A percentile compares a stretch with the other conserved stretches of the same genome.
Conservation (phyloP, 129 eudicot species). For the Helianthus annuus region HanXRQr2.0-SUNRISE NC_035446.2:146334883-146335382, state of each 20-base stretch:
- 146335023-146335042: slow-evolving; percentile 34
- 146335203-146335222: slow-evolving; percentile 20
- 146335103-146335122: slow-evolving; percentile 24
- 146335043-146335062: slow-evolving; percentile 12
- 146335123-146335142: slow-evolving; percentile 24
- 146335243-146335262: neutral
- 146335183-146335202: slow-evolving; percentile 30
- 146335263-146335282: too few relatives aligned
- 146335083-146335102: neutral
- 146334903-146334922: slow-evolving; percentile 76
- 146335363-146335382: too few relatives aligned
- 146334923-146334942: slow-evolving; percentile 95
- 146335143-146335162: slow-evolving; percentile 24
- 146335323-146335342: too few relatives aligned
- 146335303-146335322: too few relatives aligned
- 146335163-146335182: slow-evolving; percentile 31
- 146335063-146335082: neutral
- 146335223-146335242: neutral
- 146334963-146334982: slow-evolving; percentile 84
- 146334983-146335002: slow-evolving; percentile 45
- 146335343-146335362: too few relatives aligned
- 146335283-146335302: too few relatives aligned
- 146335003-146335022: slow-evolving; percentile 27
- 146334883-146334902: slow-evolving; percentile 71
- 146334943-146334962: slow-evolving; percentile 90